Conservation (phyloP, 2,329 filamentous ascomycete genomes). For the Ascochyta pisi region DNA sequence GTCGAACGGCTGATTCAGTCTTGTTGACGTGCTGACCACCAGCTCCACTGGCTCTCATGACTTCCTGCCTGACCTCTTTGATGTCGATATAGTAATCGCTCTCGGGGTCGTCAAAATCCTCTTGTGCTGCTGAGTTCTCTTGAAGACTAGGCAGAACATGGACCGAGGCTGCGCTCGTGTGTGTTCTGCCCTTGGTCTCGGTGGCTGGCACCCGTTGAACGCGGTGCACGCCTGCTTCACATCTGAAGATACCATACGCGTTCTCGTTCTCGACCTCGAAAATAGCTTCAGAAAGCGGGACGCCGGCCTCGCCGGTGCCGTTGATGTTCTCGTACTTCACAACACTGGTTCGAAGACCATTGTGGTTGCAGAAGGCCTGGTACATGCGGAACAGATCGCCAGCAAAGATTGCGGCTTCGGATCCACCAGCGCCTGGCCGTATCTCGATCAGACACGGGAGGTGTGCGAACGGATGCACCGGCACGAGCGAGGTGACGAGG, state of each 20-base stretch:
- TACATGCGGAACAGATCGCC: slow-evolving; percentile 92
- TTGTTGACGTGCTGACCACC: slow-evolving; percentile 99
- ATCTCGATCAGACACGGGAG: slow-evolving; percentile 92
- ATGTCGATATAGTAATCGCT: slow-evolving; percentile 92
- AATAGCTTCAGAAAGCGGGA: slow-evolving; percentile 83
- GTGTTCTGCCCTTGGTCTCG: slow-evolving; percentile 87
- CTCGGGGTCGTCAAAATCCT: slow-evolving; percentile 79
- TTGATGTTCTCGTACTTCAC: slow-evolving; percentile 83
- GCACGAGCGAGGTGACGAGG: slow-evolving; percentile 80
- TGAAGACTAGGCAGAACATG: slow-evolving; percentile 89
- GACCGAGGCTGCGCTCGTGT: slow-evolving; percentile 91
- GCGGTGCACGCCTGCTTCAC: slow-evolving; percentile 92
- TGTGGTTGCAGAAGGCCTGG: slow-evolving; percentile 73
- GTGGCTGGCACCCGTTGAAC: slow-evolving; percentile 94
- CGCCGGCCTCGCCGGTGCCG: slow-evolving; percentile 65
- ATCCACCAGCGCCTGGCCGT: slow-evolving; percentile 87
- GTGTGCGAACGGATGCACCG: slow-evolving; percentile 86
- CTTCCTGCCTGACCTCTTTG: slow-evolving; percentile 81
- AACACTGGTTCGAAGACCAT: slow-evolving; percentile 69
- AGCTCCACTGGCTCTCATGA: slow-evolving; percentile 89
- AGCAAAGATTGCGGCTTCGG: slow-evolving; percentile 90
- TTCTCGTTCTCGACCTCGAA: slow-evolving; percentile 79
- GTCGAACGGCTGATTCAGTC: slow-evolving; percentile 91
- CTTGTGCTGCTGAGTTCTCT: slow-evolving; percentile 56
- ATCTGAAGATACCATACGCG: slow-evolving; percentile 81